Evolutionary conservation across 2,329 filamentous ascomycete species (phyloP).

Genomic region (Pezicula neosporulosa): DNA sequence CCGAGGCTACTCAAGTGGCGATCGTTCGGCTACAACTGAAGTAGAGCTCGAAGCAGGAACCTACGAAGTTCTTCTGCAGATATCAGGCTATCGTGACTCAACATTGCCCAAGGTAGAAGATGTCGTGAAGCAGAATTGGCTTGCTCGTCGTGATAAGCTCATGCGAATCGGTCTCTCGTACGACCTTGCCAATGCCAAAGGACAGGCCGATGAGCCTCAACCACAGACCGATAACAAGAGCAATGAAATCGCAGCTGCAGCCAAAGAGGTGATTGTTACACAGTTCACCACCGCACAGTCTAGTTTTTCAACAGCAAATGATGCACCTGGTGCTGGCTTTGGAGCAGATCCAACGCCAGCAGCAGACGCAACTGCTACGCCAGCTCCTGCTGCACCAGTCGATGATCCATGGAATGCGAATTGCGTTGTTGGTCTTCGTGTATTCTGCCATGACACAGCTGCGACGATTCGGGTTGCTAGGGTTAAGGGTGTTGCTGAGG

Average conservation of each 20-base stretch:
- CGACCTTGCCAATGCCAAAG: constrained; percentile 58
- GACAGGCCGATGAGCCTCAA: constrained; percentile 42
- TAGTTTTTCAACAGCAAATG: background rate
- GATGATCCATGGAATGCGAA: constrained; percentile 56
- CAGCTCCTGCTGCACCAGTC: background rate
- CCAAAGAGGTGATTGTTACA: background rate
- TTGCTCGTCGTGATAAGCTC: constrained; percentile 50
- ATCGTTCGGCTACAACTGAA: constrained; percentile 54
- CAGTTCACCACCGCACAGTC: background rate
- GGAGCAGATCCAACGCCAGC: background rate
- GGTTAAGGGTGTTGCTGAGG: constrained; percentile 15
- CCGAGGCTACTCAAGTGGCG: constrained; percentile 31
- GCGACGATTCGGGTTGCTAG: constrained; percentile 31
- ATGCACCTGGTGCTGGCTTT: background rate
- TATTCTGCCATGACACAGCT: constrained; percentile 35
- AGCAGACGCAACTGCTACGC: background rate
- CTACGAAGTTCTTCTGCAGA: constrained; percentile 47
- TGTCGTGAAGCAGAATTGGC: constrained; percentile 48
- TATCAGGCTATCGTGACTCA: constrained; percentile 35
- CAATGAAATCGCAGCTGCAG: background rate
- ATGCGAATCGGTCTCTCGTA: constrained; percentile 57
- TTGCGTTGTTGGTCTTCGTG: constrained; percentile 53
- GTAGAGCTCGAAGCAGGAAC: constrained; percentile 52
- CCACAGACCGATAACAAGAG: background rate
- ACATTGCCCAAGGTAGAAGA: constrained; percentile 14